These are phyloP conservation scores for Takakia lepidozioides DNA, from an alignment of 225 moss, liverwort and hornwort genomes.

Conservation along the genomic window DNA sequence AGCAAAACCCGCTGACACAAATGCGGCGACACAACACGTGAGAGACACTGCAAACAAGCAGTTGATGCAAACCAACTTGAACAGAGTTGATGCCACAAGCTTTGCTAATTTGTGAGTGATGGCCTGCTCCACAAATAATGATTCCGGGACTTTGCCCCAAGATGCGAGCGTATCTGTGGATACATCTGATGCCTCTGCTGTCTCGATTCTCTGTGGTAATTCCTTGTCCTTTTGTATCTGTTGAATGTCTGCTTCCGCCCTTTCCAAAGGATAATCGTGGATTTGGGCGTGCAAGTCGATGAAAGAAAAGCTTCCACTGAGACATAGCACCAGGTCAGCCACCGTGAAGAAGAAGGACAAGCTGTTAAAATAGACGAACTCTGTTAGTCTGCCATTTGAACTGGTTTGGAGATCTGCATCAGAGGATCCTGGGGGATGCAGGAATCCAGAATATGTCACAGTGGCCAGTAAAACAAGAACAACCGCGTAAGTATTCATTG, in stretches of 20 bases:
- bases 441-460: constrained; percentile 42
- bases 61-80: constrained; percentile 46
- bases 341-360: constrained; percentile 59
- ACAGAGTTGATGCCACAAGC: constrained; percentile 45
- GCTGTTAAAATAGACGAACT: constrained; percentile 53
- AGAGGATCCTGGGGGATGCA: constrained; percentile 39
- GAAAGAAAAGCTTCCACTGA: constrained; percentile 36
- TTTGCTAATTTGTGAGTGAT: constrained; percentile 43
- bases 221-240: too few species aligned
- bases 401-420: constrained; percentile 8
- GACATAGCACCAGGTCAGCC: constrained; percentile 34
- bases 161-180: constrained; percentile 7
- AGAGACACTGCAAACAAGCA: constrained; percentile 36
- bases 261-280: constrained; percentile 8
- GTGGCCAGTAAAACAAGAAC: constrained; percentile 58
- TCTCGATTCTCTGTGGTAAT: too few species aligned
- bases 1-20: constrained; percentile 32
- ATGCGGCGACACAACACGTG: constrained; percentile 40
- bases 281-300: constrained; percentile 31
- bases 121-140: constrained; percentile 26
- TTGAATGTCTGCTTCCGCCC: background rate
- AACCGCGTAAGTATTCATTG: constrained; percentile 52
- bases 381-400: constrained; percentile 6
- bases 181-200: too few species aligned
- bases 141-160: too few species aligned